phyloP scores from a whole-genome alignment of 768 basidiomycete genomes.

The Russula ochroleuca region DNA sequence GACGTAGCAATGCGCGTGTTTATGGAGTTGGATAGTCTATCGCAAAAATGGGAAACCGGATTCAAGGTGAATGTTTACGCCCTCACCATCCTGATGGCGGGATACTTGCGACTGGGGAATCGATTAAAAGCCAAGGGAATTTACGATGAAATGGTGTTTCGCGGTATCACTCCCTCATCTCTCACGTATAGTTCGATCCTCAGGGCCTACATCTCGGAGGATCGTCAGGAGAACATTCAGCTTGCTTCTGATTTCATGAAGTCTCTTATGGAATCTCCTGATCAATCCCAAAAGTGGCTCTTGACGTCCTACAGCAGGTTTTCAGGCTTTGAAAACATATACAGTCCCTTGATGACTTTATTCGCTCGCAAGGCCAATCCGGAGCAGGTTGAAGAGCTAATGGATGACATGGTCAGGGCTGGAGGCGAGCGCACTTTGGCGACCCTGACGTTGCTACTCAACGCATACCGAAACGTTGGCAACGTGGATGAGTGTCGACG shows the following conservation, averaged over 20 bases:
- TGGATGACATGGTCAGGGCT: conserved; percentile 47
- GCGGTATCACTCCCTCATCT: conserved; percentile 62
- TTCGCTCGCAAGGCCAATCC: conserved; percentile 44
- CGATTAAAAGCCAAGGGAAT: conserved; percentile 53
- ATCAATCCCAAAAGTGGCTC: conserved; percentile 40
- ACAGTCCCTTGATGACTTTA: conserved; percentile 55
- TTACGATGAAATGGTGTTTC: conserved; percentile 65
- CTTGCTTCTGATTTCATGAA: conserved; percentile 65
- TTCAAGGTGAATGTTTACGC: conserved; percentile 52
- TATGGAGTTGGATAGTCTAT: conserved; percentile 56
- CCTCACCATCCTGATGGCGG: conserved; percentile 71
- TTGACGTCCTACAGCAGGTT: conserved; percentile 38
- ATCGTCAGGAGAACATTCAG: conserved; percentile 46
- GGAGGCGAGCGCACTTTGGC: conserved; percentile 58
- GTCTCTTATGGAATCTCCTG: conserved; percentile 41
- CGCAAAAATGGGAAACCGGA: conserved; percentile 37
- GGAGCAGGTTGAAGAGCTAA: conserved; percentile 54
- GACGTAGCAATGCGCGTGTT: conserved; percentile 62
- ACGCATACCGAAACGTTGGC: conserved; percentile 59
- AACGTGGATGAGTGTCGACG: conserved; percentile 52
- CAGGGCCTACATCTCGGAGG: conserved; percentile 51
- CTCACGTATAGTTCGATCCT: conserved; percentile 68
- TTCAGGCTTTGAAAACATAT: conserved; percentile 51
- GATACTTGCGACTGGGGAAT: conserved; percentile 57
- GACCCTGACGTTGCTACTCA: conserved; percentile 61